Evolutionary conservation across 495 filamentous ascomycete species (phyloP).

Genomic region (Xylaria venustula): DNA sequence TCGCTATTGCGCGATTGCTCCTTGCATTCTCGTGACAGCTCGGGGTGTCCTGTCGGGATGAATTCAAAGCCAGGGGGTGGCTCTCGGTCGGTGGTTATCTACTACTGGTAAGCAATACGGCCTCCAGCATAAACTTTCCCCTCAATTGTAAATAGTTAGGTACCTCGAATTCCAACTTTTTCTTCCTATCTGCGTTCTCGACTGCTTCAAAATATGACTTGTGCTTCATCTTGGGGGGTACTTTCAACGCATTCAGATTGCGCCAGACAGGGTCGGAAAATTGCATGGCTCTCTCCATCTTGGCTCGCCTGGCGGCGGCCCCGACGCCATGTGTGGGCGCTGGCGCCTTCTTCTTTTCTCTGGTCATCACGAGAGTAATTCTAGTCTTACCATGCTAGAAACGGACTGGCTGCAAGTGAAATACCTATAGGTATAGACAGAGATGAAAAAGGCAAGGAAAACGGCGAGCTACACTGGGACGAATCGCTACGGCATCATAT

Average conservation of each 20-base stretch:
- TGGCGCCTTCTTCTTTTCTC: conserved; percentile 32
- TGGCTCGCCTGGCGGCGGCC: conserved; percentile 22
- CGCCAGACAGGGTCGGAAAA: conserved; percentile 22
- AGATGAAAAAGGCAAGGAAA: conserved; percentile 9
- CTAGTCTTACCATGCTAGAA: conserved; percentile 31
- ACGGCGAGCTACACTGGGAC: conserved; percentile 21
- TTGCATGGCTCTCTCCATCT: conserved; percentile 23
- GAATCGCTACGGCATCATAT: conserved; percentile 22
- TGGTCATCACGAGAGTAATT: conserved; percentile 27
- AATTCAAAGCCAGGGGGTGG: conserved; percentile 80
- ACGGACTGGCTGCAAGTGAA: conserved; percentile 13
- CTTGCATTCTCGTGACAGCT: conserved; percentile 73
- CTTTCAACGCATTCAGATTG: conserved; percentile 28
- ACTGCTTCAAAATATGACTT: conserved; percentile 54
- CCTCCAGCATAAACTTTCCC: not conserved
- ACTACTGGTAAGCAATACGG: conserved; percentile 24
- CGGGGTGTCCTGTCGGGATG: conserved; percentile 77
- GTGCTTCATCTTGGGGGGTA: conserved; percentile 43
- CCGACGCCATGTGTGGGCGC: conserved; percentile 18
- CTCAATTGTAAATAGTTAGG: conserved; percentile 15
- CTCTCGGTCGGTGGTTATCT: conserved; percentile 43
- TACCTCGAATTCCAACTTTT: conserved; percentile 54
- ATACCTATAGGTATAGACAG: conserved; percentile 21
- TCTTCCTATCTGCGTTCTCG: conserved; percentile 57
- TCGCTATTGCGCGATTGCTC: conserved; percentile 69